Percentiles rank a stretch among this genome's conserved stretches.
Evolutionary conservation across 805 yeast species (phyloP).

Genomic region (Zygosaccharomyces kombuchaensis): DNA sequence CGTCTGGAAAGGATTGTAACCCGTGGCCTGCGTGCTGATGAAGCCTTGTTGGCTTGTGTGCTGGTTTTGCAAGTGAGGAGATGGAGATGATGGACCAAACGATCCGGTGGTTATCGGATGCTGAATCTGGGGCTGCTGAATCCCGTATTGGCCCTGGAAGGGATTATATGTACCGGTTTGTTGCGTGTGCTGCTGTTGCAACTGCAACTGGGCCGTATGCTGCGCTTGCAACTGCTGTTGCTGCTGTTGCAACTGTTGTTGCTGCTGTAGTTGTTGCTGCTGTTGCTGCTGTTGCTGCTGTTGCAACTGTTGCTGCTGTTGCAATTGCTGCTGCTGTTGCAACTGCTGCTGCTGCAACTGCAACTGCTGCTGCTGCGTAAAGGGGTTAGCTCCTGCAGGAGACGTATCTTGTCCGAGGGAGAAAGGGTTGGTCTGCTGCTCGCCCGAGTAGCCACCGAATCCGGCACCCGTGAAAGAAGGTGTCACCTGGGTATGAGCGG

Average conservation of each 20-base stretch:
- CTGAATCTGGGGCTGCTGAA: constrained; percentile 1
- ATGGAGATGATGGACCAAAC: background rate
- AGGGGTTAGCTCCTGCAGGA: constrained; percentile 11
- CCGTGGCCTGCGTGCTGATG: constrained; percentile 1
- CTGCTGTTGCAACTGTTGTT: constrained; percentile 8
- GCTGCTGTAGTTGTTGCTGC: constrained; percentile 14
- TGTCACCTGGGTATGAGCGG: constrained; percentile 27
- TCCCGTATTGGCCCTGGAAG: background rate
- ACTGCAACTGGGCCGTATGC: constrained; percentile 13
- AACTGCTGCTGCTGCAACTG: constrained; percentile 4
- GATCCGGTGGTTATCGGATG: constrained; percentile 2
- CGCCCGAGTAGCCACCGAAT: constrained; percentile 47
- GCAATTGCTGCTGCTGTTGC: constrained; percentile 8
- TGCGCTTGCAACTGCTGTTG: constrained; percentile 13
- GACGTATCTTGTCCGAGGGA: constrained; percentile 24
- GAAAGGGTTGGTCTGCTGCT: constrained; percentile 40
- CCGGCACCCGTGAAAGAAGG: constrained; percentile 52
- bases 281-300: constrained; percentile 10
- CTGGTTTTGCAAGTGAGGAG: background rate
- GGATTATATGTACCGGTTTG: background rate
- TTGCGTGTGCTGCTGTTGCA: constrained; percentile 9
- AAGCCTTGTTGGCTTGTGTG: background rate
- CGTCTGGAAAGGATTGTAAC: constrained; percentile 10
- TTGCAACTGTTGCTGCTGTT: constrained; percentile 3
- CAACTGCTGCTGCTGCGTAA: constrained; percentile 8